phyloP scores from a whole-genome alignment of 1,284 basidiomycete genomes.

The Hypsizygus ulmarius region DNA sequence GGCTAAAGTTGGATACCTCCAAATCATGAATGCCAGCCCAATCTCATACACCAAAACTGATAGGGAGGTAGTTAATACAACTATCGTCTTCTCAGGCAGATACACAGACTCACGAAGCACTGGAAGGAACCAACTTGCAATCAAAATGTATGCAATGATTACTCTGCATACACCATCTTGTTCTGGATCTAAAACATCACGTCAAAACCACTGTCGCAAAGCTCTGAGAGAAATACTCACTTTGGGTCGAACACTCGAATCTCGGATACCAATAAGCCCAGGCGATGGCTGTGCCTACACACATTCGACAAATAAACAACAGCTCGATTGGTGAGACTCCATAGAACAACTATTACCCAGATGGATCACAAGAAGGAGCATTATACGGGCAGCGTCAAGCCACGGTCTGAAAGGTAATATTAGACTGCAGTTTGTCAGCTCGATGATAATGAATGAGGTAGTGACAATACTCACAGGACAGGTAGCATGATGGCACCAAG shows the following conservation, averaged over 20 bases:
- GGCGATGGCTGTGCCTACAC: constrained; percentile 40
- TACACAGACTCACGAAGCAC: constrained; percentile 40
- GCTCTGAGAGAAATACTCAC: constrained; percentile 25
- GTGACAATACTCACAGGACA: constrained; percentile 37
- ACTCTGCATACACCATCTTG: constrained; percentile 43
- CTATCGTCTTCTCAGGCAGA: background rate
- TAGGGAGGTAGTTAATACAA: constrained; percentile 3
- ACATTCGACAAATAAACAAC: background rate
- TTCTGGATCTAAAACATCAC: constrained; percentile 31
- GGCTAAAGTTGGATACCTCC: constrained; percentile 23
- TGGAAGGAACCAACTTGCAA: constrained; percentile 53
- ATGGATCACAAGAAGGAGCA: constrained; percentile 44
- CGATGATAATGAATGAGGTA: background rate
- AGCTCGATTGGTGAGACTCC: background rate
- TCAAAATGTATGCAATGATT: constrained; percentile 46
- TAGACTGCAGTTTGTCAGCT: constrained; percentile 32
- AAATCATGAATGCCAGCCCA: constrained; percentile 34
- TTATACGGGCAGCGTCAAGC: constrained; percentile 49
- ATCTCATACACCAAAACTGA: constrained; percentile 38
- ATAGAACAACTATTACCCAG: constrained; percentile 32
- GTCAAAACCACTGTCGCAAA: background rate
- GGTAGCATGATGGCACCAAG: constrained; percentile 44
- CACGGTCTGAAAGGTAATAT: constrained; percentile 45
- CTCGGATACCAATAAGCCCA: constrained; percentile 40
- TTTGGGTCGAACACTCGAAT: constrained; percentile 41